These are phyloP conservation scores for Nicotiana paniculata DNA, from an alignment of 257 asterid genomes.

Conservation along the genomic window DNA sequence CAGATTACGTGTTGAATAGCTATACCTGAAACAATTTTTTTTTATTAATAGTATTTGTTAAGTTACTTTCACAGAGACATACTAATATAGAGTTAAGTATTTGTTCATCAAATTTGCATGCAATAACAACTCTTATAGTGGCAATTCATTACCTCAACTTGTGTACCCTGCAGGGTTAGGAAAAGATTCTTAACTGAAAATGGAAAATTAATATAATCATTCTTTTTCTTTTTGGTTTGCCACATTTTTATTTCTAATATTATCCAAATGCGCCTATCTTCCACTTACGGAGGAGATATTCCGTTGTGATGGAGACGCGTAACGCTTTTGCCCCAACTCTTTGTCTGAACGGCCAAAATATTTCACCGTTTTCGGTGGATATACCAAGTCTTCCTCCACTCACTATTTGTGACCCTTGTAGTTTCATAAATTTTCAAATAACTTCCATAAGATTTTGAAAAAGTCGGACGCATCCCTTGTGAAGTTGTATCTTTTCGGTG, in stretches of 20 bases:
- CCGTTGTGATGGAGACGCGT: background rate
- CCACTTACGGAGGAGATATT: background rate
- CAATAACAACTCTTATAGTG: no score
- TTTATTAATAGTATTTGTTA: no score
- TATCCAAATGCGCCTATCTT: background rate
- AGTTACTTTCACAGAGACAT: no score
- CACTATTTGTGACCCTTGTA: background rate
- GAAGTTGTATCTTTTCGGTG: background rate
- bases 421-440: background rate
- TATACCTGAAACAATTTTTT: no score
- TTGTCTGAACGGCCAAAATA: background rate
- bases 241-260: background rate
- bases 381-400: background rate
- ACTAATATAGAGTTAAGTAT: no score
- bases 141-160: background rate
- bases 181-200: background rate
- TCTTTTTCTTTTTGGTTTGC: background rate
- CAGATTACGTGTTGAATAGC: no score
- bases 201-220: background rate
- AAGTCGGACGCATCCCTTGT: background rate
- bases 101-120: no score
- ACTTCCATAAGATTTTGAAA: background rate
- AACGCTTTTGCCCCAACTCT: background rate
- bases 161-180: background rate
- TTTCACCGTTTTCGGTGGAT: background rate